Evolutionary conservation across 106 monocot genomes (phyloP).

Genomic region (Dioscorea zingiberensis): DNA sequence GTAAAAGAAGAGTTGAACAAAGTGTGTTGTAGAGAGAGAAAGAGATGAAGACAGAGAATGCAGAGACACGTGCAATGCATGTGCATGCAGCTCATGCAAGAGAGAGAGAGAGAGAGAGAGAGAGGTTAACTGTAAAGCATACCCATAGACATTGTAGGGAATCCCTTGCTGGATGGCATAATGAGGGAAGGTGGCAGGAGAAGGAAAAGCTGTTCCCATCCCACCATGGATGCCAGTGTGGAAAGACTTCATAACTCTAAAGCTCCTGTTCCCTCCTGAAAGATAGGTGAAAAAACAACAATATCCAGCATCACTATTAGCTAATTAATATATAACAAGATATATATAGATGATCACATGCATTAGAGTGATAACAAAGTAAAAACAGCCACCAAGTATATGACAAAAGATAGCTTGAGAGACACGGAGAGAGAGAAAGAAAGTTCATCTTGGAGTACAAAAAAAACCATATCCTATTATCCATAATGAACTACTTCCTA

Average conservation of each 20-base stretch:
- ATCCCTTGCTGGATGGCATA: conserved; percentile 89
- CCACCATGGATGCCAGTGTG: conserved; percentile 11
- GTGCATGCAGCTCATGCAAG: conserved; percentile 2
- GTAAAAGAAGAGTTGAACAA: not conserved
- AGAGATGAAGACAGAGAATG: not conserved
- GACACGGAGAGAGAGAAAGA: no score
- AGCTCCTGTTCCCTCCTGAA: conserved; percentile 72
- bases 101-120: no score
- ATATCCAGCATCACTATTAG: no score
- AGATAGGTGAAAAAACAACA: no score
- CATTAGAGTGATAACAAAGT: no score
- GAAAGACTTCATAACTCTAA: conserved; percentile 74
- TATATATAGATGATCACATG: no score
- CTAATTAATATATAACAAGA: not conserved
- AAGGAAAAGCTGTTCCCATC: conserved; percentile 47
- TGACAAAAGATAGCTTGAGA: no score
- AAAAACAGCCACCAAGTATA: no score
- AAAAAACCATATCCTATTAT: no score
- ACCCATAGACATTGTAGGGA: conserved; percentile 94
- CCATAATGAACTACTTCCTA: no score
- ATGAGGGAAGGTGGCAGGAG: conserved; percentile 76
- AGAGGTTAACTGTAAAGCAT: conserved; percentile 14
- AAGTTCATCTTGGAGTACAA: no score
- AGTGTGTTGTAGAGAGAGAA: not conserved
- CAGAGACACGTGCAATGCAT: conserved; percentile 5